phyloP scores from a whole-genome alignment of 2,329 filamentous ascomycete species.

The Claviceps pusilla region DNA sequence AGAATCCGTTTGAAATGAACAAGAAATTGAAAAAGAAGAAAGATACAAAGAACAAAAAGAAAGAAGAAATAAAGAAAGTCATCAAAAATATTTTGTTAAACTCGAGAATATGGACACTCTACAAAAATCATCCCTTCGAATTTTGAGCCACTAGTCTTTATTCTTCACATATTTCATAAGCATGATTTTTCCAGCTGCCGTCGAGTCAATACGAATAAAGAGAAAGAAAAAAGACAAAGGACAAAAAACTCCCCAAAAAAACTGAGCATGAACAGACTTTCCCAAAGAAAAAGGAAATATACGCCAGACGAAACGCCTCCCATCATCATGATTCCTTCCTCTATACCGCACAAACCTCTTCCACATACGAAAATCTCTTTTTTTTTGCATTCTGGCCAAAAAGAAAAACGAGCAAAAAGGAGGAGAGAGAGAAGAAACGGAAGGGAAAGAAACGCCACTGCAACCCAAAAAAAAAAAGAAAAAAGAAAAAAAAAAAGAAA shows the following conservation, averaged over 20 bases:
- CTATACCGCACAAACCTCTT: neutral
- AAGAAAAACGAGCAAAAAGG: neutral
- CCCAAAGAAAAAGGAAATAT: neutral
- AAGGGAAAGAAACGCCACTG: neutral
- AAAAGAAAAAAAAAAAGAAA: too few species aligned
- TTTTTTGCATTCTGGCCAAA: neutral
- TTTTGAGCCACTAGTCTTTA: neutral
- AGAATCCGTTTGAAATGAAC: too few species aligned
- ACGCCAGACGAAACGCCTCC: neutral
- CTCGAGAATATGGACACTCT: too few species aligned
- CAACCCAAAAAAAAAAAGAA: neutral
- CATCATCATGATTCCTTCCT: neutral
- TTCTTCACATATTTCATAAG: neutral
- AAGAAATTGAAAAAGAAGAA: too few species aligned
- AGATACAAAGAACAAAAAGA: too few species aligned
- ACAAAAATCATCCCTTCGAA: too few species aligned
- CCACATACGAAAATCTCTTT: neutral
- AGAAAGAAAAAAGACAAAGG: too few species aligned
- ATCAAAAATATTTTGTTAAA: too few species aligned
- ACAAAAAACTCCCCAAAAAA: neutral
- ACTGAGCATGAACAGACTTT: neutral
- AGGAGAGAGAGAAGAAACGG: neutral
- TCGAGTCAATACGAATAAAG: neutral
- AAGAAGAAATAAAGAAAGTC: too few species aligned
- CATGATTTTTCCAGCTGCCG: neutral